A percentile compares a stretch with the other conserved stretches of the same genome.
These are phyloP conservation scores for Ophiostoma ulmi DNA, from an alignment of 2,329 filamentous ascomycete species.

Conservation along the genomic window DNA sequence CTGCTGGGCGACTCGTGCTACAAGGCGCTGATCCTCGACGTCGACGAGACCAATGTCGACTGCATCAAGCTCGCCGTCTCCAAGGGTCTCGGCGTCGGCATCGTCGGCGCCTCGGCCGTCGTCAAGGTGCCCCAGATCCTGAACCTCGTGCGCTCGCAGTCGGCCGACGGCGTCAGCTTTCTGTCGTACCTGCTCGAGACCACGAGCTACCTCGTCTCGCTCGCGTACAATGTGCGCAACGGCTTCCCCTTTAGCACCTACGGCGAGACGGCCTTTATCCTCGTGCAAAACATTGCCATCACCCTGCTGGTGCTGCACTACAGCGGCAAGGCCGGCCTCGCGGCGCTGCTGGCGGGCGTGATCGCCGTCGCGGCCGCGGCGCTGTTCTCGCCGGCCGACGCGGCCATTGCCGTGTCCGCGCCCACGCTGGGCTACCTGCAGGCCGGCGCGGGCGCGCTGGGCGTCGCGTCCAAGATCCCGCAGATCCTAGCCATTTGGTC, in stretches of 20 bases:
- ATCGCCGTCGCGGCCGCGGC: constrained; percentile 65
- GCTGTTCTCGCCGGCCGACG: constrained; percentile 56
- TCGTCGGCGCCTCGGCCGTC: constrained; percentile 81
- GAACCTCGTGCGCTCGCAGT: constrained; percentile 78
- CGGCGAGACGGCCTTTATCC: constrained; percentile 88
- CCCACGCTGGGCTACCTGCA: constrained; percentile 72
- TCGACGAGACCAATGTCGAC: constrained; percentile 68
- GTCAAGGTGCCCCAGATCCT: constrained; percentile 97
- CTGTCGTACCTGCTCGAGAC: constrained; percentile 92
- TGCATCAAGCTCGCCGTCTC: constrained; percentile 88
- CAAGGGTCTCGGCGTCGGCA: constrained; percentile 88
- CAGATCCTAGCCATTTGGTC: constrained; percentile 84
- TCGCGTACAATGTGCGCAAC: constrained; percentile 88
- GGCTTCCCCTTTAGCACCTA: constrained; percentile 95
- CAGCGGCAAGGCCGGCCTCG: constrained; percentile 60
- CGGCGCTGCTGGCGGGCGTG: constrained; percentile 72
- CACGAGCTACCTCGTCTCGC: constrained; percentile 74
- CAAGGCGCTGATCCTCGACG: constrained; percentile 74
- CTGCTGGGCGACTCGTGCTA: constrained; percentile 84
- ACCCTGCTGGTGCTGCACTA: constrained; percentile 81
- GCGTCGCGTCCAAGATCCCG: constrained; percentile 85
- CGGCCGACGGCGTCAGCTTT: constrained; percentile 79
- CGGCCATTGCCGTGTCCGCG: constrained; percentile 40
- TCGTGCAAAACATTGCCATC: constrained; percentile 88
- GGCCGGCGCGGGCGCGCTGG: constrained; percentile 74